Evolutionary conservation across 495 filamentous ascomycete species (phyloP).

Genomic region (Peziza echinospora): DNA sequence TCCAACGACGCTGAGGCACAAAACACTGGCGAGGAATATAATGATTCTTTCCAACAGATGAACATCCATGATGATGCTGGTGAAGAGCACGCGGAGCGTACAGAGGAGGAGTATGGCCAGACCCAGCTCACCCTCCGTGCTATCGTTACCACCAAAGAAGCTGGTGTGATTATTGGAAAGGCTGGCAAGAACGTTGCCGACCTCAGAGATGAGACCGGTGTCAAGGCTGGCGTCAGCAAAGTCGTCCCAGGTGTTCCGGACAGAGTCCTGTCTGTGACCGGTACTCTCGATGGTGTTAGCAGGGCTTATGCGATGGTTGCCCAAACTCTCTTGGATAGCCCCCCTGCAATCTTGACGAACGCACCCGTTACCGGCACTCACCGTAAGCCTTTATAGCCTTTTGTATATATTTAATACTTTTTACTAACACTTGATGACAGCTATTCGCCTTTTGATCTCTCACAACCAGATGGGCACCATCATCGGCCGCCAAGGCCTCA

Average conservation of each 20-base stretch:
- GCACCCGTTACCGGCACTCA: conserved; percentile 41
- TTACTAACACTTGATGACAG: conserved; percentile 25
- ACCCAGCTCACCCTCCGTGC: conserved; percentile 80
- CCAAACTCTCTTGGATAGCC: conserved; percentile 73
- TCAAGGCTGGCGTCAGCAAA: conserved; percentile 95
- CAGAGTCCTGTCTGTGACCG: conserved; percentile 85
- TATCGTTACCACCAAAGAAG: conserved; percentile 95
- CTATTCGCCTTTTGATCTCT: conserved; percentile 89
- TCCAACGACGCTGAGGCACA: conserved; percentile 11
- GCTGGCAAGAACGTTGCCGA: conserved; percentile 96
- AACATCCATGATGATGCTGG: conserved; percentile 16
- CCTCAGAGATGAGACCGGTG: conserved; percentile 86
- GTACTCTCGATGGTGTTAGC: conserved; percentile 61
- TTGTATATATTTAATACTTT: neutral
- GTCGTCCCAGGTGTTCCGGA: conserved; percentile 94
- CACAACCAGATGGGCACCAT: conserved; percentile 99
- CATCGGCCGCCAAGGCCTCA: conserved; percentile 84
- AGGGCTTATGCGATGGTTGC: conserved; percentile 87
- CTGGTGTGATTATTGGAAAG: conserved; percentile 96
- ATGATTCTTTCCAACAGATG: conserved; percentile 19
- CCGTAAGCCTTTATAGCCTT: conserved; percentile 1
- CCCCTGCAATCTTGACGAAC: conserved; percentile 29
- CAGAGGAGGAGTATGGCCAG: conserved; percentile 88
- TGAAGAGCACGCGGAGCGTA: conserved; percentile 24
- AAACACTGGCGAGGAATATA: conserved; percentile 13